Evolutionary conservation across 129 eudicot genomes (phyloP).

Genomic region (Glebionis coronaria): DNA sequence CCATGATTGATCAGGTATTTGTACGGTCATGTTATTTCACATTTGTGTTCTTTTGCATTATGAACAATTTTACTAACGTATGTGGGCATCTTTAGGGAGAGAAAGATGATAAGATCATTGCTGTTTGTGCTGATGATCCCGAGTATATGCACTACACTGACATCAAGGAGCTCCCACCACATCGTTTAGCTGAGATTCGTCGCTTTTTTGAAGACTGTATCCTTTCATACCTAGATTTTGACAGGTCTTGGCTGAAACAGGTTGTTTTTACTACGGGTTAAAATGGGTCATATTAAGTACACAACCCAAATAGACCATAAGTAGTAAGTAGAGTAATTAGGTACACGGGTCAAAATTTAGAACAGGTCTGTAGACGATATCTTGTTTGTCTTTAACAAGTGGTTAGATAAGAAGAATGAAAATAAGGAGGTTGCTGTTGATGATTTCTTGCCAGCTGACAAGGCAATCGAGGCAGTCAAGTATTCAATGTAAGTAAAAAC

Average conservation of each 20-base stretch:
- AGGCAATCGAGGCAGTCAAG: slow-evolving; percentile 73
- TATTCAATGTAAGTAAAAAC: slow-evolving; percentile 67
- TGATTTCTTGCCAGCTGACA: slow-evolving; percentile 70
- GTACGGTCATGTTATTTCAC: neutral
- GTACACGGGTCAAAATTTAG: neutral
- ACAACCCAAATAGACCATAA: too few relatives aligned
- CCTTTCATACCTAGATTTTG: slow-evolving; percentile 30
- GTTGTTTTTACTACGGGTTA: neutral
- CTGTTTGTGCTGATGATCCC: slow-evolving; percentile 99
- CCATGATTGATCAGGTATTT: slow-evolving; percentile 94
- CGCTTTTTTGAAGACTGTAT: slow-evolving; percentile 99
- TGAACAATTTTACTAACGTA: neutral
- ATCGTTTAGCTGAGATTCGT: slow-evolving; percentile 96
- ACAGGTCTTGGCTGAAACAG: neutral
- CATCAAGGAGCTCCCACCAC: slow-evolving; percentile 90
- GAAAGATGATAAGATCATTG: slow-evolving; percentile 95
- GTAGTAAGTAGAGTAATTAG: neutral
- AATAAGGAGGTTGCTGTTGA: slow-evolving; percentile 94
- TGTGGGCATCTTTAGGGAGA: slow-evolving; percentile 53
- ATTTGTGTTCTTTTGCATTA: slow-evolving; percentile 2
- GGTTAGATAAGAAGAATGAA: slow-evolving; percentile 86
- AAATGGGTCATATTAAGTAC: neutral
- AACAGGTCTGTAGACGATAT: neutral
- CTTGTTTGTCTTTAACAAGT: slow-evolving; percentile 32
- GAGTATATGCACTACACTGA: slow-evolving; percentile 69